Evolutionary conservation across 2,329 filamentous ascomycete species (phyloP).

Genomic region (Didymella pomorum): DNA sequence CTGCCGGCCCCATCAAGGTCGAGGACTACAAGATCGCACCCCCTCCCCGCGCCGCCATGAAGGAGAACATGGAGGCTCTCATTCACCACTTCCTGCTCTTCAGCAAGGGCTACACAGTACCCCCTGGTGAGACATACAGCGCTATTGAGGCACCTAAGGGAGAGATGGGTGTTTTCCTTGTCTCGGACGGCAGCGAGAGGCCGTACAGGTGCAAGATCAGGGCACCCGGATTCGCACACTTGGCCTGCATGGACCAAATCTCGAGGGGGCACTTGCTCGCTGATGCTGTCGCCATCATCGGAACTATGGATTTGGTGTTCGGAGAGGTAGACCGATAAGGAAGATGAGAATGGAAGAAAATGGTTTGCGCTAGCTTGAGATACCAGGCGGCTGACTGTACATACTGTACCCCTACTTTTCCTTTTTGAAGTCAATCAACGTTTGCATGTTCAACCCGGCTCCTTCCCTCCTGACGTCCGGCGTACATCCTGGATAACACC

Average conservation of each 20-base stretch:
- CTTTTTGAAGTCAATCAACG: constrained; percentile 28
- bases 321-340: constrained; percentile 15
- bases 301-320: constrained; percentile 54
- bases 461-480: neutral
- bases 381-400: constrained; percentile 32
- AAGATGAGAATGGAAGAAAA: constrained; percentile 1
- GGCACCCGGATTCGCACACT: constrained; percentile 94
- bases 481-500: too few relatives aligned
- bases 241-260: constrained; percentile 93
- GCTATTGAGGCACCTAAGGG: constrained; percentile 99
- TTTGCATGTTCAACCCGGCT: constrained; percentile 19
- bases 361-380: constrained; percentile 11
- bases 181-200: constrained; percentile 94
- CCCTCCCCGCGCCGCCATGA: constrained; percentile 96
- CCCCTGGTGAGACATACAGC: constrained; percentile 96
- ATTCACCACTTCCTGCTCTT: constrained; percentile 99
- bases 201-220: constrained; percentile 96
- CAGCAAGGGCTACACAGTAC: constrained; percentile 97
- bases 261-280: constrained; percentile 91
- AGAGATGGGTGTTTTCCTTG: constrained; percentile 97
- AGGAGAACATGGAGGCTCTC: constrained; percentile 99
- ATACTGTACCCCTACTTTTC: constrained; percentile 39
- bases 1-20: constrained; percentile 88
- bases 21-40: constrained; percentile 99
- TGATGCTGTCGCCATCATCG: constrained; percentile 95